These are phyloP conservation scores for Hypoxylon lienhwacheense DNA, from an alignment of 495 filamentous ascomycete species.

Conservation along the genomic window DNA sequence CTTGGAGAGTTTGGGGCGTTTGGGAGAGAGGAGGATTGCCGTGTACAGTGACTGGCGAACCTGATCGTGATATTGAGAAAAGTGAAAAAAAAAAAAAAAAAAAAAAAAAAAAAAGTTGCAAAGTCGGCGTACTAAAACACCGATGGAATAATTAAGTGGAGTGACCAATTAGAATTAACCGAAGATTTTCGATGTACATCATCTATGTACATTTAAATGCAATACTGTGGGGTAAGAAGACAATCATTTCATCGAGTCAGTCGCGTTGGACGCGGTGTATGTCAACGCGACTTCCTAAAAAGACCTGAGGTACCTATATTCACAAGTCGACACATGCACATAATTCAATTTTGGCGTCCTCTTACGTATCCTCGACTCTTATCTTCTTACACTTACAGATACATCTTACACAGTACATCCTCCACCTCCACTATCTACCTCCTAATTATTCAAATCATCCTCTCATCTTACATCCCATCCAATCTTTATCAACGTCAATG, in stretches of 20 bases:
- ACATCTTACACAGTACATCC: too few species aligned
- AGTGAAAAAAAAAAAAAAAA: slow-evolving; percentile 2
- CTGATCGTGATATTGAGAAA: neutral
- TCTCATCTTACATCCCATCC: too few species aligned
- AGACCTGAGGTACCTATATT: neutral
- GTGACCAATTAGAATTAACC: neutral
- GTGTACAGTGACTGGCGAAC: neutral
- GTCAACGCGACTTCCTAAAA: slow-evolving; percentile 18
- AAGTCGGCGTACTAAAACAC: slow-evolving; percentile 20
- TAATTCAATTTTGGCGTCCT: too few species aligned
- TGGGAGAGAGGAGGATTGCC: neutral
- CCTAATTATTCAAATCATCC: too few species aligned
- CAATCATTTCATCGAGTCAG: slow-evolving; percentile 13
- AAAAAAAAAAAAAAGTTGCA: slow-evolving; percentile 38
- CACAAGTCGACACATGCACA: too few species aligned
- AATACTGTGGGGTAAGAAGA: slow-evolving; percentile 7
- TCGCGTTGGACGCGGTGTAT: slow-evolving; percentile 24
- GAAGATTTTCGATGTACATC: too few species aligned
- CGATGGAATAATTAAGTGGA: slow-evolving; percentile 14
- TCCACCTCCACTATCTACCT: too few species aligned
- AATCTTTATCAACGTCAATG: too few species aligned
- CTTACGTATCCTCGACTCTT: neutral
- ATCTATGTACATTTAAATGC: neutral
- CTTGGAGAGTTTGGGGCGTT: neutral
- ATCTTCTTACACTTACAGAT: neutral